Base-by-base conservation (phyloP, 805 yeast species). In the Metschnikowia anglica region DNA sequence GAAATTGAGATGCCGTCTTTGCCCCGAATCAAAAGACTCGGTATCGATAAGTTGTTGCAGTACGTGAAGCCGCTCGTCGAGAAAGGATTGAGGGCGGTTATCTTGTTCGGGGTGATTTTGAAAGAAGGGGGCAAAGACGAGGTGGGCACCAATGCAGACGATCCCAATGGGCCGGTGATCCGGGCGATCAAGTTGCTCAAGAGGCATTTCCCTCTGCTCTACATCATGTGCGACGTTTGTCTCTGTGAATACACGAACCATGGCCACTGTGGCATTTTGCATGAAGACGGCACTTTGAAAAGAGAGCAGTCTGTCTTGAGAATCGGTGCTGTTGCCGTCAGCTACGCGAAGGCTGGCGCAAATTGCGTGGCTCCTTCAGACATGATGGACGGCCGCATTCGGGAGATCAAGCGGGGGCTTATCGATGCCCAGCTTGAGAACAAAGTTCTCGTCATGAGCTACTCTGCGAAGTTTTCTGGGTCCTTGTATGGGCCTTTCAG, bases 321-420 rank as follows among this genome's bases (percentile, higher is more conserved):
- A 62, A 76, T 93, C 35, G 97, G 96, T 2, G 90, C 91, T 3
- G 97, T 93, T 17, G 96, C 98, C 1, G 95, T 86, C 7, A 89
- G 88, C 62, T 93, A 93, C 61, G 98, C 97, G 24, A 79, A 75
- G 55, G 98, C 98, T 1, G 99, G 99, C 42, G 97, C 97, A 2
- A 77, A 93, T 61, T 85, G 88, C 44, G 96, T 93, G 24, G 97
- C 98, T 2, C 99, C 99, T 10, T 84, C 95, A 12, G 99, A 93
- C 62, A 93, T 93, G 98, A 82, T 90, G 58, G 99, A 93, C 65
- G 99, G 99, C 19, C 79, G 99, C 54, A 80, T 93, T 53, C 72
- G 75, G 45, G 97, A 88, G 34, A 93, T 93, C 63, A 93, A 93
- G 65, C 66, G 70, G 30, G 97, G 95, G 2, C 74, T 93, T 38